Conservation (phyloP, 805 yeast genomes). For the Monosporozyma yasuniensis region DNA sequence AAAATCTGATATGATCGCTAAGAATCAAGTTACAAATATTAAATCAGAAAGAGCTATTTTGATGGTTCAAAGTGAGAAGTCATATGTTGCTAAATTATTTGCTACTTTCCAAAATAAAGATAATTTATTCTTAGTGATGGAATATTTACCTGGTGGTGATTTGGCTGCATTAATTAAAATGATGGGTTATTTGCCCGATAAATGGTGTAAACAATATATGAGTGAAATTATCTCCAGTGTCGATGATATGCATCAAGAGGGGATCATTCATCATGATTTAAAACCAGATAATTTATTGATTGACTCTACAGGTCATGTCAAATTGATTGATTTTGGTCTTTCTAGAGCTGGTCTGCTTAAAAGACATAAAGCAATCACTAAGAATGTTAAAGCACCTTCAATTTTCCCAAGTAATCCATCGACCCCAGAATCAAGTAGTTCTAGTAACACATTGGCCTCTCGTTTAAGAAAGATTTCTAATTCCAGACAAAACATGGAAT, state of each 20-base stretch:
- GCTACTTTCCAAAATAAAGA: slow-evolving; percentile 85
- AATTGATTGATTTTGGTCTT: slow-evolving; percentile 90
- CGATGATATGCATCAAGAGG: slow-evolving; percentile 76
- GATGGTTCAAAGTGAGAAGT: slow-evolving; percentile 92
- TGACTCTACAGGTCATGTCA: slow-evolving; percentile 79
- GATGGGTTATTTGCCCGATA: slow-evolving; percentile 74
- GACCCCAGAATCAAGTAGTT: slow-evolving; percentile 4
- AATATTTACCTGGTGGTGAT: slow-evolving; percentile 92
- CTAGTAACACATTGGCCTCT: not conserved
- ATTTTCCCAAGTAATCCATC: slow-evolving; percentile 1
- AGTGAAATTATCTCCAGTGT: slow-evolving; percentile 90
- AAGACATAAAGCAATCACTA: slow-evolving; percentile 45
- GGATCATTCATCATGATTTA: slow-evolving; percentile 88
- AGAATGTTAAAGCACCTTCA: not conserved
- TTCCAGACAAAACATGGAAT: not conserved
- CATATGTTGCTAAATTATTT: slow-evolving; percentile 82
- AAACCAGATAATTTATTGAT: slow-evolving; percentile 91
- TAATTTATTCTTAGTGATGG: slow-evolving; percentile 89
- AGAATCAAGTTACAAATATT: slow-evolving; percentile 91
- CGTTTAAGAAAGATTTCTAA: slow-evolving; percentile 2
- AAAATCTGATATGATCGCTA: slow-evolving; percentile 93
- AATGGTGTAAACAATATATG: slow-evolving; percentile 77
- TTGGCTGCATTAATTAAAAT: slow-evolving; percentile 76
- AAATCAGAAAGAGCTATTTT: slow-evolving; percentile 93
- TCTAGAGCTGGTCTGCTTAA: slow-evolving; percentile 82